Evolutionary conservation across 352 stramenopile species (phyloP), one percentile per base, ranked within the genome.

Genomic region (Pythium pyrilobum): DNA sequence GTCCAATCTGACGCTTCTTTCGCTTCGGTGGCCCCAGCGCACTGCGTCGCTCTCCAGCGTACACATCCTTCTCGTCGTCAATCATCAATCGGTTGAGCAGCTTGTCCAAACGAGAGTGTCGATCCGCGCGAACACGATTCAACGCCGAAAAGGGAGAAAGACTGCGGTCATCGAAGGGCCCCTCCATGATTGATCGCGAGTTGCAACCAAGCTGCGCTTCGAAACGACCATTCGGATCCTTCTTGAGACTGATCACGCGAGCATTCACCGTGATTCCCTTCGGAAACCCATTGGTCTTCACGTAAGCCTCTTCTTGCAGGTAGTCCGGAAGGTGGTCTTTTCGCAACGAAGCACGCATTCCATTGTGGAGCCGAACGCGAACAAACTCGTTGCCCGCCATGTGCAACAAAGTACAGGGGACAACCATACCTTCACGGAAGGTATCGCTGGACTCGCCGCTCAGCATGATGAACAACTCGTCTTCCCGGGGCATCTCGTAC

Each of bases 261-360:
- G 82, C 82, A 38, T 95, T 93, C 28, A 93, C 85, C n/a, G 82
- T 92, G 38, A 92, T 79, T 15, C 83, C 82, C 58, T 90, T 90
- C 11, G 85, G 82, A 45, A 93, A 93, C 8, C 64, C 69, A 36
- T 75, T 68, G 9, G 33, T 34, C 37, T 60, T 59, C 1, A 69
- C n/a, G 40, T 62, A 69, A 4, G 24, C 39, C 13, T 57, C 63
- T 20, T 71, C 46, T 27, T 69, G 62, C 47, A 95, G 66, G 61
- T 93, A 92, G 41, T 93, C 80, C 0, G 85, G 85, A n/a, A 95
- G 60, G 21, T 72, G 52, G 10, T 93, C 80, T n/a, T 78, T 81
- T 23, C 77, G 69, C 32, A 96, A 67, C 41, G 77, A 89, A 11
- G 83, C 84, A 12, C 81, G 79, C 57, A 96, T 91, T 38, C 83